Base-by-base conservation (phyloP, 2,329 filamentous ascomycete genomes). In the Nothophaeocryptopus gaeumannii region DNA sequence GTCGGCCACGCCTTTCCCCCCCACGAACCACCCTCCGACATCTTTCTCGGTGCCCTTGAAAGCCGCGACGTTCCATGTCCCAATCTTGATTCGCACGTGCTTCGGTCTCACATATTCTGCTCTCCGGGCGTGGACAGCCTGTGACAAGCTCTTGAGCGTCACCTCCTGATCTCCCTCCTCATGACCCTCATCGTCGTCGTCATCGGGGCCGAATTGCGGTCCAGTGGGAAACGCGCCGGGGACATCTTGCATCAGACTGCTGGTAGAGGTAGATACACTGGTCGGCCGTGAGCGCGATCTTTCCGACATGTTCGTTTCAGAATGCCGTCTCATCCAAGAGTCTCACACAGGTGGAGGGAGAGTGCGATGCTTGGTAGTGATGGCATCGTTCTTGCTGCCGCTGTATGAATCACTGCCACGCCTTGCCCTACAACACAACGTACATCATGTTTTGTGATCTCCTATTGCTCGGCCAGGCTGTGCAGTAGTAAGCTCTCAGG, bases 1-100 rank as follows among this genome's bases (percentile, higher is more conserved):
- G 46, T 84, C 75, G 51, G 85, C 81, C 7, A 91, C 71, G 5
- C 87, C 88, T 62, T 86, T 81, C 12, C 86, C 88, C 9, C 83
- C 77, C 7, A 95, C 79, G 67, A 99, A 96, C 93, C 93, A 99
- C 30, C 81, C 82, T 7, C 83, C 86, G 5, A 99, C 74, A 65
- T 97, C 93, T 59, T 89, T 88, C 68, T 96, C 90, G 0, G 89
- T 90, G 16, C 88, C 89, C 10, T 88, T 83, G 57, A 87, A 84
- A 1, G 86, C 84, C 3, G 90, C 93, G 12, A 96, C 89, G 70
- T 99, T 99, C 93, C 93, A 99, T 0, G 88, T 86, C 36, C 92
- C 93, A 44, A 99, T 79, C 71, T 96, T 96, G 69, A 99, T 81
- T 58, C 84, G 85, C 60, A 96, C 82, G 43, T 80, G 80, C 66